Percentiles rank a stretch among this genome's conserved stretches.
These are phyloP conservation scores for Vaccinium corymbosum DNA, from an alignment of 148 eudicot species.

Conservation along the genomic window DNA sequence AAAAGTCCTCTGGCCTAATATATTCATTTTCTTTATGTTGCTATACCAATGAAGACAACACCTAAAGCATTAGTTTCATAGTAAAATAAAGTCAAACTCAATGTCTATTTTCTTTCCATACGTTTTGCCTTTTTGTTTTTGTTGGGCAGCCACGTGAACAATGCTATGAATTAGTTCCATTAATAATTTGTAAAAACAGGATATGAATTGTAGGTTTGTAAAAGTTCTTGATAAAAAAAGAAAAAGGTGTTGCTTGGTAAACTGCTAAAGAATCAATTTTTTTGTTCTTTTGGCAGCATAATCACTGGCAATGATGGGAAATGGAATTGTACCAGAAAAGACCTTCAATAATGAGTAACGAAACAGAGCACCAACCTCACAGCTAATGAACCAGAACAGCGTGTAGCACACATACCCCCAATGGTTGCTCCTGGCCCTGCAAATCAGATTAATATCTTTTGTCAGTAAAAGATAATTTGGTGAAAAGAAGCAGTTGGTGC, in stretches of 20 bases:
- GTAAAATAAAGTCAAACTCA: neutral
- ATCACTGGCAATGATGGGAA: neutral
- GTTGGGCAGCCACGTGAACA: neutral
- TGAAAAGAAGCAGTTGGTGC: neutral
- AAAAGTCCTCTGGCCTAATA: neutral
- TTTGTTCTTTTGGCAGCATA: neutral
- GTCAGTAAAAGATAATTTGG: neutral
- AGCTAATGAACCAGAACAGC: constrained; percentile 98
- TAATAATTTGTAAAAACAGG: neutral
- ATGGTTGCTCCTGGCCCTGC: constrained; percentile 99
- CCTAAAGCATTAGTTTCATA: neutral
- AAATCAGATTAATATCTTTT: constrained; percentile 9
- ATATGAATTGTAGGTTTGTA: neutral
- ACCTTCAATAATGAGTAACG: neutral
- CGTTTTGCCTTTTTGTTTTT: neutral
- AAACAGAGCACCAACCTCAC: constrained; percentile 56
- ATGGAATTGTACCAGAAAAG: neutral
- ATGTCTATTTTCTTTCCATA: neutral
- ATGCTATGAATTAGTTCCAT: neutral
- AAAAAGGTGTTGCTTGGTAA: neutral
- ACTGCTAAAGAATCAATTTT: neutral
- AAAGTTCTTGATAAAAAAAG: neutral
- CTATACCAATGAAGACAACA: neutral
- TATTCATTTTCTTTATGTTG: neutral
- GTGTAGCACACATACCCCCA: constrained; percentile 99